A percentile compares a stretch with the other conserved stretches of the same genome.
These are phyloP conservation scores for Gossypium mustelinum DNA, from an alignment of 345 rosid species.

Conservation along the genomic window DNA sequence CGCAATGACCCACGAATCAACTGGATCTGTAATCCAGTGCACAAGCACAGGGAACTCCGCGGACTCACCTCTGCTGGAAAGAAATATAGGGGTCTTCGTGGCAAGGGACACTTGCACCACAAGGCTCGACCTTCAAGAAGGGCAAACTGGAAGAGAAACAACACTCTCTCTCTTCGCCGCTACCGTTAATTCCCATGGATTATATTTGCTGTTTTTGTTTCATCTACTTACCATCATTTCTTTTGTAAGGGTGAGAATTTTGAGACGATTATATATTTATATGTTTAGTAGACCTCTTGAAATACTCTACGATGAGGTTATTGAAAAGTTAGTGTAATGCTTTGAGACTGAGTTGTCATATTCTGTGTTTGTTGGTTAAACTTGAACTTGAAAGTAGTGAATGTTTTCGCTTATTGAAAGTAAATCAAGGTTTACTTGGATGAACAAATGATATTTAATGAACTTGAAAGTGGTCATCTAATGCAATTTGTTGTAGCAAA, in stretches of 20 bases:
- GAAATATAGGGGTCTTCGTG: neutral
- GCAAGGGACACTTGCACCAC: neutral
- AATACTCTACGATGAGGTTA: neutral
- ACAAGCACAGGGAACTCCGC: neutral
- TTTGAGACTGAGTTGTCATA: neutral
- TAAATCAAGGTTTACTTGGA: too few relatives aligned
- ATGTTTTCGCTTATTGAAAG: neutral
- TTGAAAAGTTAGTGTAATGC: neutral
- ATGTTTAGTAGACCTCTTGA: neutral
- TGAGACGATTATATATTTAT: neutral
- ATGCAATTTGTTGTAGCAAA: too few relatives aligned
- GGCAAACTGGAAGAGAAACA: neutral
- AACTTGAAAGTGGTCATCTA: too few relatives aligned
- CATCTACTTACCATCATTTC: neutral
- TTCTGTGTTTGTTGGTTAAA: neutral
- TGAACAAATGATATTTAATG: too few relatives aligned
- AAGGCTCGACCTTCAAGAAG: neutral
- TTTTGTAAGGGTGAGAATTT: neutral
- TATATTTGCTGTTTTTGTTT: neutral
- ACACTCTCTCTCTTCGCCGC: neutral
- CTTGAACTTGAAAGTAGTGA: neutral
- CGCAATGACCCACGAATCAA: neutral
- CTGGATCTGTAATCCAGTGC: neutral
- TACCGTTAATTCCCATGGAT: neutral
- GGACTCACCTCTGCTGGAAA: neutral